Percentiles rank a stretch among this genome's conserved stretches.
Conservation (phyloP, 192 early-diverging fungal genomes). For the Neocallimastix lanati region DNA sequence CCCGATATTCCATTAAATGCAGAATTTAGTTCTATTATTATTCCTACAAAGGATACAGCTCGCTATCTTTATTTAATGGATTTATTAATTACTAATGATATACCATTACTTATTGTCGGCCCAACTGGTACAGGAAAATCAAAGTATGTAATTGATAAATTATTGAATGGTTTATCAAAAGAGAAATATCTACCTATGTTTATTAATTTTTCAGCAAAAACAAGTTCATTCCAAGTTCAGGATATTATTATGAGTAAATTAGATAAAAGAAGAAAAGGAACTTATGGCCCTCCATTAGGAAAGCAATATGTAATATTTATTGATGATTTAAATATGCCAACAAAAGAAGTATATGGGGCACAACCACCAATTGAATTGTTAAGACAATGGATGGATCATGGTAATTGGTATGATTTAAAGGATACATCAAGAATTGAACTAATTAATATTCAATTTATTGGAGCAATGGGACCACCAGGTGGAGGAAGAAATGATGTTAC, state of each 20-base stretch:
- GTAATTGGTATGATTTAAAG: conserved; percentile 46
- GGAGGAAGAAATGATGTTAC: conserved; percentile 35
- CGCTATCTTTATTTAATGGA: conserved; percentile 39
- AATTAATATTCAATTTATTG: conserved; percentile 24
- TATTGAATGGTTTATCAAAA: conserved; percentile 25
- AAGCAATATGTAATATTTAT: conserved; percentile 32
- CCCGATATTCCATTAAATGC: conserved; percentile 19
- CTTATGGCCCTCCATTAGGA: conserved; percentile 35
- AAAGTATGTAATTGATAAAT: conserved; percentile 33
- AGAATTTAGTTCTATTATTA: conserved; percentile 39
- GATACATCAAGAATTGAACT: conserved; percentile 31
- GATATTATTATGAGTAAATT: conserved; percentile 43
- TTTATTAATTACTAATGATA: conserved; percentile 26
- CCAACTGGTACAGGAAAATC: conserved; percentile 46
- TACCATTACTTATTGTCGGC: conserved; percentile 27
- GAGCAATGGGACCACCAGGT: conserved; percentile 36
- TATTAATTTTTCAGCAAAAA: conserved; percentile 38
- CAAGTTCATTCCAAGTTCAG: conserved; percentile 31
- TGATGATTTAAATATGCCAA: conserved; percentile 43
- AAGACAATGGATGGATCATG: conserved; percentile 37
- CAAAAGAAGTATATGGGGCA: conserved; percentile 40
- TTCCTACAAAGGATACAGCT: conserved; percentile 42
- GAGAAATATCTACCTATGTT: conserved; percentile 34
- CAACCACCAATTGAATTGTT: conserved; percentile 43
- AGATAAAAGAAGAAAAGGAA: conserved; percentile 38